These are phyloP conservation scores for Globisporangium spinosum DNA, from an alignment of 352 stramenopile genomes.

Conservation along the genomic window DNA sequence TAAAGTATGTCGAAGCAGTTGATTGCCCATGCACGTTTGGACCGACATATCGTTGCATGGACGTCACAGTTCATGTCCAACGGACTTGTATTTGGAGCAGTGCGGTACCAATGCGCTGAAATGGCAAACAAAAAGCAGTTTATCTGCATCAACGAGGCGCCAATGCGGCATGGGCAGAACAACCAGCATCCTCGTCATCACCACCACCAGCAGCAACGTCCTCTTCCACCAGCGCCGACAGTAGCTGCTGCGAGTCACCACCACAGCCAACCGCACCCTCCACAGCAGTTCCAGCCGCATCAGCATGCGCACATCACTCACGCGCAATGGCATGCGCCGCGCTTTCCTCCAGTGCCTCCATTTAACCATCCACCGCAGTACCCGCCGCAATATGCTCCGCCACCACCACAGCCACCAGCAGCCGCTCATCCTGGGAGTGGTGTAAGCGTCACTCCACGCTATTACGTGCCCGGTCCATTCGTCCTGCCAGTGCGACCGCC, in stretches of 20 bases:
- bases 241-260: background rate
- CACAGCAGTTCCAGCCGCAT: background rate
- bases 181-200: background rate
- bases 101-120: background rate
- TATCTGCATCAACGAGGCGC: background rate
- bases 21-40: background rate
- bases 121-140: background rate
- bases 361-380: background rate
- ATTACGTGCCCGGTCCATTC: background rate
- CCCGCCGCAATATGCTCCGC: background rate
- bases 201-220: background rate
- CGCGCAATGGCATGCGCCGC: background rate
- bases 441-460: background rate
- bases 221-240: background rate
- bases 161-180: slow-evolving; percentile 2
- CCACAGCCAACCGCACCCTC: background rate
- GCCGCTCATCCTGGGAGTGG: no score
- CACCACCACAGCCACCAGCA: background rate
- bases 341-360: background rate
- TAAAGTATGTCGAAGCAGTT: background rate
- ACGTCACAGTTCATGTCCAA: background rate
- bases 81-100: slow-evolving; percentile 1
- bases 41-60: background rate
- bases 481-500: background rate
- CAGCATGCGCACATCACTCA: background rate